Conservation (phyloP, 192 early-diverging fungal genomes). For the Coemansia sp. region DNA sequence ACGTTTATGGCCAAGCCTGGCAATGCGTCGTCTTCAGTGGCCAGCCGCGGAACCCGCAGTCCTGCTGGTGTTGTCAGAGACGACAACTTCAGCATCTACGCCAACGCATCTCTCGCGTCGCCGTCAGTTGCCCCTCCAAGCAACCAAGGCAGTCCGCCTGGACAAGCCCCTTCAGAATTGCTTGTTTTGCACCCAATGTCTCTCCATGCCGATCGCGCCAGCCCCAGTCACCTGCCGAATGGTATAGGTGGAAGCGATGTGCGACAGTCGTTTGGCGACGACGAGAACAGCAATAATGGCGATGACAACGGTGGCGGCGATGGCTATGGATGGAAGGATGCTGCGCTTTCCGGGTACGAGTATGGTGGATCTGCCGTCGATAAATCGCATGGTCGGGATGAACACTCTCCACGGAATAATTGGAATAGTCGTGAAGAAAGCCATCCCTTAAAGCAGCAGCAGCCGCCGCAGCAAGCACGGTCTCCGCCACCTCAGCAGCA, state of each 20-base stretch:
- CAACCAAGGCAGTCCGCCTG: slow-evolving; percentile 15
- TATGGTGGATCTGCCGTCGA: slow-evolving; percentile 16
- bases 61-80: not conserved
- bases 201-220: slow-evolving; percentile 8
- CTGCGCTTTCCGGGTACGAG: slow-evolving; percentile 34
- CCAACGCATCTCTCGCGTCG: not conserved
- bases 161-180: slow-evolving; percentile 29
- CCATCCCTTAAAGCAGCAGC: slow-evolving; percentile 9
- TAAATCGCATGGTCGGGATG: not conserved
- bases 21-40: not conserved
- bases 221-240: not conserved
- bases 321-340: slow-evolving; percentile 1
- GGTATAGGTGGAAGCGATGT: not conserved
- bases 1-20: slow-evolving; percentile 5
- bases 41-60: not conserved
- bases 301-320: not conserved
- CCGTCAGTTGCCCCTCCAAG: not conserved
- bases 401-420: not conserved
- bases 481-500: slow-evolving; percentile 16
- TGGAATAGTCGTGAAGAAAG: slow-evolving; percentile 2
- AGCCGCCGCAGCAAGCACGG: not conserved
- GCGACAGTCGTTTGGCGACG: slow-evolving; percentile 7
- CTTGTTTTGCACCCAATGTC: slow-evolving; percentile 49
- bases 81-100: not conserved
- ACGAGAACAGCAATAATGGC: not conserved